Percentiles rank a stretch among this genome's conserved stretches.
Evolutionary conservation across 169 alveolate species (phyloP).

Genomic region (Cryptosporidium sp.): DNA sequence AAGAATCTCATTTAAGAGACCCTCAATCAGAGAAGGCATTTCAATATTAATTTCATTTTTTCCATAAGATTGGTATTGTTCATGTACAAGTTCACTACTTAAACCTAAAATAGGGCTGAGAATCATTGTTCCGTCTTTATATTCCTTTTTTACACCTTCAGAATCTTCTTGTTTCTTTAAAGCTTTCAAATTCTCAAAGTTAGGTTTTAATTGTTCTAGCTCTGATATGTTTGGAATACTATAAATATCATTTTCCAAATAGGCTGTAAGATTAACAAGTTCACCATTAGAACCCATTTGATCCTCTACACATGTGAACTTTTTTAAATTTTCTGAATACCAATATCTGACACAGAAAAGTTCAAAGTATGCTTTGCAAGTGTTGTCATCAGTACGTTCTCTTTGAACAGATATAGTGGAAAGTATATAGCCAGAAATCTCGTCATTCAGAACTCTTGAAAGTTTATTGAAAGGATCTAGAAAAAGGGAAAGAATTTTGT

Average conservation of each 20-base stretch:
- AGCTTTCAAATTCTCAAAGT: not conserved
- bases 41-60: conserved; percentile 56
- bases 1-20: conserved; percentile 72
- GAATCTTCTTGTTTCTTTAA: not conserved
- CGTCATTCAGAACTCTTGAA: conserved; percentile 26
- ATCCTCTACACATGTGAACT: conserved; percentile 51
- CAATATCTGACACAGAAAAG: conserved; percentile 66
- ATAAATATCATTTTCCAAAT: conserved; percentile 38
- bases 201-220: conserved; percentile 36
- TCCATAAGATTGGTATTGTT: conserved; percentile 34
- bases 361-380: conserved; percentile 53
- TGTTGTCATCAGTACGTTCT: not conserved
- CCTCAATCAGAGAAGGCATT: conserved; percentile 50
- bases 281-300: not conserved
- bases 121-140: not conserved
- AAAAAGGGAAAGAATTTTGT: not conserved
- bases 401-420: conserved; percentile 14
- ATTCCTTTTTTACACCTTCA: not conserved
- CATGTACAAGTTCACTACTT: not conserved
- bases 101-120: conserved; percentile 28
- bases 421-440: conserved; percentile 25
- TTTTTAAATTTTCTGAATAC: conserved; percentile 37
- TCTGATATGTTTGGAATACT: conserved; percentile 23
- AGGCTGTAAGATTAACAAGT: conserved; percentile 12
- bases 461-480: conserved; percentile 41